phyloP scores from a whole-genome alignment of 2,329 filamentous ascomycete genomes.

The Coniochaeta sp. region DNA sequence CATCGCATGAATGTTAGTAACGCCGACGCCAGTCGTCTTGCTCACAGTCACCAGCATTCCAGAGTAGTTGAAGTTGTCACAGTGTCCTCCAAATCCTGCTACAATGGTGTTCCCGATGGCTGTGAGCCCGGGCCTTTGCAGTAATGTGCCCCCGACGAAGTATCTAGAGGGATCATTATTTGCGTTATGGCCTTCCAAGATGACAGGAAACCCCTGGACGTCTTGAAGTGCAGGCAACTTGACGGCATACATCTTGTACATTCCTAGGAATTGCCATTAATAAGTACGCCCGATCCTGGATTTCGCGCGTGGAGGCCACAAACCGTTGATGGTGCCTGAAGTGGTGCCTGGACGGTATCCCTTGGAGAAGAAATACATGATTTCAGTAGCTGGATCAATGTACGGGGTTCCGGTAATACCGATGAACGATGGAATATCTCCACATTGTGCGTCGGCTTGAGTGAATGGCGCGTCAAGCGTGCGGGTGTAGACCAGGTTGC shows the following conservation, averaged over 20 bases:
- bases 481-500: conserved; percentile 25
- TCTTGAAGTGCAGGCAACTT: conserved; percentile 6
- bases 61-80: conserved; percentile 49
- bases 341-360: conserved; percentile 15
- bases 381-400: conserved; percentile 24
- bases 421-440: conserved; percentile 27
- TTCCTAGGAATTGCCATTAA: neutral
- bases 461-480: conserved; percentile 30
- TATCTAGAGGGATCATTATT: conserved; percentile 38
- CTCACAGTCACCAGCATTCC: conserved; percentile 43
- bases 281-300: neutral
- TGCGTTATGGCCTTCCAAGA: conserved; percentile 34
- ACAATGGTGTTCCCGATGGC: conserved; percentile 39
- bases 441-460: conserved; percentile 27
- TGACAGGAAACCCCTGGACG: conserved; percentile 31
- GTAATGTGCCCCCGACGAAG: conserved; percentile 43
- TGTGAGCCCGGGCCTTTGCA: conserved; percentile 41
- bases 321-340: neutral
- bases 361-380: conserved; percentile 28
- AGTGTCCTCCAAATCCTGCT: conserved; percentile 47
- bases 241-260: conserved; percentile 11
- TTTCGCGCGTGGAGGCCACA: neutral
- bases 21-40: conserved; percentile 24
- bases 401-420: conserved; percentile 29
- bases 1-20: conserved; percentile 8